Conservation (phyloP, 768 basidiomycete species). For the Rhodosporidiobolus odoratus region DNA sequence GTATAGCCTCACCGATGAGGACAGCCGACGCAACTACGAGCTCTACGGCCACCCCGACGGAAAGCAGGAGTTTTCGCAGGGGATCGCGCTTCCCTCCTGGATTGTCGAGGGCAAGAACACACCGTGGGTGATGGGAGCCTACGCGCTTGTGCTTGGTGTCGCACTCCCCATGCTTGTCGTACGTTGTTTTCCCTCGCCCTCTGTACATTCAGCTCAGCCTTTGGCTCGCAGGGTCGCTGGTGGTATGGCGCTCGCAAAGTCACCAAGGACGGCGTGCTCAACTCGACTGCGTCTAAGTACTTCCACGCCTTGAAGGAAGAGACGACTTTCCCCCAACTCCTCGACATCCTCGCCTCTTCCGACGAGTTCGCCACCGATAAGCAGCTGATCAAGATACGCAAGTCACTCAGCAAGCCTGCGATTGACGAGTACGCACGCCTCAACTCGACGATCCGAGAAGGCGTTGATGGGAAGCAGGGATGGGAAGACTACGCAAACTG, state of each 20-base stretch:
- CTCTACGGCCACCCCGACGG: constrained; percentile 93
- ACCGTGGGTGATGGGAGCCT: constrained; percentile 79
- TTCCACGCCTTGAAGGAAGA: constrained; percentile 83
- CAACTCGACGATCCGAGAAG: constrained; percentile 43
- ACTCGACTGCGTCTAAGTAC: constrained; percentile 72
- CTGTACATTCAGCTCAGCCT: neutral
- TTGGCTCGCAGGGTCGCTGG: constrained; percentile 65
- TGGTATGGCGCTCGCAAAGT: constrained; percentile 88
- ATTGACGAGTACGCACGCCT: constrained; percentile 46
- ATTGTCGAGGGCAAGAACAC: constrained; percentile 87
- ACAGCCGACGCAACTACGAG: constrained; percentile 80
- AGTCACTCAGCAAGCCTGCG: constrained; percentile 49
- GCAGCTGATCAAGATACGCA: constrained; percentile 54
- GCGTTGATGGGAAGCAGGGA: constrained; percentile 38
- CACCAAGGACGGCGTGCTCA: constrained; percentile 87
- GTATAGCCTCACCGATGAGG: constrained; percentile 78
- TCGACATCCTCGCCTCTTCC: constrained; percentile 60
- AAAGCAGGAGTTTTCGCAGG: constrained; percentile 86
- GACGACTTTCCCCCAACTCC: constrained; percentile 63
- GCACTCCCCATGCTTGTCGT: constrained; percentile 79
- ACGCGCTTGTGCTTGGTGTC: constrained; percentile 81
- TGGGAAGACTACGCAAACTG: constrained; percentile 41
- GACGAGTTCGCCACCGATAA: constrained; percentile 44
- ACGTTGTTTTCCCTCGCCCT: constrained; percentile 38
- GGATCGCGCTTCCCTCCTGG: constrained; percentile 91